Evolutionary conservation across 176 grass and related monocot genomes (phyloP).

Genomic region (Tillandsia fasciculata): DNA sequence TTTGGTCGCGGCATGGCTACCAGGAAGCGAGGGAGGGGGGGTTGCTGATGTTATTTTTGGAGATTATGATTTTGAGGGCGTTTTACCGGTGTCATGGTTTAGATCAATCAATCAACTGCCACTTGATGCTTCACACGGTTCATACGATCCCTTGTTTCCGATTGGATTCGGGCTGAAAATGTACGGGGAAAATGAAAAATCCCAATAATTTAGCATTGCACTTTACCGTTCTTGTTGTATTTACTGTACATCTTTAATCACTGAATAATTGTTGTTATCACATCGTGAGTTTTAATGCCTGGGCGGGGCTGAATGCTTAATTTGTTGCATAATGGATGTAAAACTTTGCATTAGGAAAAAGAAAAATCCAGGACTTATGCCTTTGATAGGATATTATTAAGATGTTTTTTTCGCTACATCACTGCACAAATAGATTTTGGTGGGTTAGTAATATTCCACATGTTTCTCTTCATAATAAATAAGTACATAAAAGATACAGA

Average conservation of each 20-base stretch:
- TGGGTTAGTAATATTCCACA: no score
- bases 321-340: no score
- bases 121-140: conserved; percentile 35
- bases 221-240: neutral
- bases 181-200: conserved; percentile 7
- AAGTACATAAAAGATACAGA: no score
- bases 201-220: neutral
- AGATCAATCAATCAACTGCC: conserved; percentile 60
- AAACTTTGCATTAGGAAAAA: no score
- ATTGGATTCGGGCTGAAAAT: conserved; percentile 68
- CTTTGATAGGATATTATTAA: no score
- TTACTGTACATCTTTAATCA: neutral
- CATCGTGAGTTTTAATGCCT: no score
- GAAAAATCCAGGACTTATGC: no score
- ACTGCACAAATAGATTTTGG: no score
- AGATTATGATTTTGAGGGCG: conserved; percentile 62
- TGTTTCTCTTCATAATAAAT: no score
- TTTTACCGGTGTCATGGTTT: conserved; percentile 72
- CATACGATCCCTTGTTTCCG: conserved; percentile 71
- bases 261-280: neutral
- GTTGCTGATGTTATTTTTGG: conserved; percentile 75
- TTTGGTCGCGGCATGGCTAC: conserved; percentile 73
- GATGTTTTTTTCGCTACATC: no score
- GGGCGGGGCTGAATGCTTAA: no score
- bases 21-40: conserved; percentile 62